Evolutionary conservation across 305 asterid species (phyloP).

Genomic region (Nicotiana rustica): DNA sequence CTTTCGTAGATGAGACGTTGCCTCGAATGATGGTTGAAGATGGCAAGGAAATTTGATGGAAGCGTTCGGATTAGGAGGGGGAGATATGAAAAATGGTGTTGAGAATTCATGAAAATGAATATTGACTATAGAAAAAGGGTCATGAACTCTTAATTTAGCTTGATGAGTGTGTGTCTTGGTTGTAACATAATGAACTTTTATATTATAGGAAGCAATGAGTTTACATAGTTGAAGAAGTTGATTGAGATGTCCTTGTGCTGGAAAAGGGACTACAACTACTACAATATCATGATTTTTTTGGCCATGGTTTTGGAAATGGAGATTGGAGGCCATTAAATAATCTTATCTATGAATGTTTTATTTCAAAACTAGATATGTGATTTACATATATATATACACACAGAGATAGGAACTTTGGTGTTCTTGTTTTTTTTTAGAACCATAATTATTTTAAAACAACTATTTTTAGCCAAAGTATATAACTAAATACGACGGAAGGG

Average conservation of each 20-base stretch:
- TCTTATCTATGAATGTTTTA: not conserved
- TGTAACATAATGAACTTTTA: constrained; percentile 59
- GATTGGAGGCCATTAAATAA: not conserved
- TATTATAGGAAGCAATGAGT: constrained; percentile 53
- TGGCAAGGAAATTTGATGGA: constrained; percentile 61
- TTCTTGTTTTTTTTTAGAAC: no score
- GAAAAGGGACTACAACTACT: constrained; percentile 67
- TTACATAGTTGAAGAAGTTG: constrained; percentile 80
- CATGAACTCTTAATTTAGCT: constrained; percentile 55
- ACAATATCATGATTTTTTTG: constrained; percentile 30
- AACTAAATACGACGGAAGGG: no score
- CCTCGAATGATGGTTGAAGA: constrained; percentile 51
- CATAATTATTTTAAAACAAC: no score
- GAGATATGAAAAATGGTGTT: constrained; percentile 43
- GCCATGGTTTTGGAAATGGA: not conserved
- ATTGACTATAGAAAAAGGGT: constrained; percentile 43
- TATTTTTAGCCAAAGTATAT: no score
- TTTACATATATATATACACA: not conserved
- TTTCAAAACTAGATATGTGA: not conserved
- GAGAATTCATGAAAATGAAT: constrained; percentile 58
- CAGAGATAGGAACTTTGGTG: no score
- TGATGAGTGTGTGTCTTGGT: constrained; percentile 63
- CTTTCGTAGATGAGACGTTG: constrained; percentile 51
- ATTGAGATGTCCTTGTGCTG: constrained; percentile 77
- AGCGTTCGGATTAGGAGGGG: constrained; percentile 51